Evolutionary conservation across 371 early-diverging fungal species (phyloP).

Genomic region (Mucor indicus): DNA sequence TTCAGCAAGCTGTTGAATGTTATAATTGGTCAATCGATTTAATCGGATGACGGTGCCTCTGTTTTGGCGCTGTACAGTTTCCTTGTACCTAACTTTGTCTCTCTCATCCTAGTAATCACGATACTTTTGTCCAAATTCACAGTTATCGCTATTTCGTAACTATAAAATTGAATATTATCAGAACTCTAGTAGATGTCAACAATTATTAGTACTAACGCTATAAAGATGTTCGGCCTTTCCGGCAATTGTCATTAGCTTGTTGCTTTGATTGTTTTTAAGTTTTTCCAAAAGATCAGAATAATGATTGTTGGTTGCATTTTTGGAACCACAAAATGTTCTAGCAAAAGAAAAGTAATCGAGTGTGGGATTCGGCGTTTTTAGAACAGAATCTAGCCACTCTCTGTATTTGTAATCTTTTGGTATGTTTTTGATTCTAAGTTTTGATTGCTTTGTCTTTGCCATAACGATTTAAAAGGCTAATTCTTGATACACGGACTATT

Average conservation of each 20-base stretch:
- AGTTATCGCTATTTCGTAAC: background rate
- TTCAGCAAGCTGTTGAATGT: slow-evolving; percentile 9
- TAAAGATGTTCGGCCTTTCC: background rate
- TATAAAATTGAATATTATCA: slow-evolving; percentile 3
- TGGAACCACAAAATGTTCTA: slow-evolving; percentile 1
- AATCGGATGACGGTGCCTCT: background rate
- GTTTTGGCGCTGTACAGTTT: slow-evolving; percentile 1
- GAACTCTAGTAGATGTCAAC: background rate
- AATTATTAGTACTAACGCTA: slow-evolving; percentile 4
- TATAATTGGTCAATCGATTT: slow-evolving; percentile 8
- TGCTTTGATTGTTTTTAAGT: slow-evolving; percentile 2
- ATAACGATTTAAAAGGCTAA: no score
- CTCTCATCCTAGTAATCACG: background rate
- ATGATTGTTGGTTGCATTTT: slow-evolving; percentile 1
- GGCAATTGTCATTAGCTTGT: slow-evolving; percentile 1
- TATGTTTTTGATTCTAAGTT: no score
- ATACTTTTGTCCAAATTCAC: slow-evolving; percentile 2
- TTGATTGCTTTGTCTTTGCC: no score
- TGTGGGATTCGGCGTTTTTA: background rate
- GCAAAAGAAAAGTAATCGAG: slow-evolving; percentile 1
- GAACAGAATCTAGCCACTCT: background rate
- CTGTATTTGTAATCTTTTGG: background rate
- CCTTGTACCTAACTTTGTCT: background rate
- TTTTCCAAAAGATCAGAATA: slow-evolving; percentile 3
- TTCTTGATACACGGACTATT: no score